phyloP scores from a whole-genome alignment of 768 basidiomycete genomes.

The Mrakia gelida region DNA sequence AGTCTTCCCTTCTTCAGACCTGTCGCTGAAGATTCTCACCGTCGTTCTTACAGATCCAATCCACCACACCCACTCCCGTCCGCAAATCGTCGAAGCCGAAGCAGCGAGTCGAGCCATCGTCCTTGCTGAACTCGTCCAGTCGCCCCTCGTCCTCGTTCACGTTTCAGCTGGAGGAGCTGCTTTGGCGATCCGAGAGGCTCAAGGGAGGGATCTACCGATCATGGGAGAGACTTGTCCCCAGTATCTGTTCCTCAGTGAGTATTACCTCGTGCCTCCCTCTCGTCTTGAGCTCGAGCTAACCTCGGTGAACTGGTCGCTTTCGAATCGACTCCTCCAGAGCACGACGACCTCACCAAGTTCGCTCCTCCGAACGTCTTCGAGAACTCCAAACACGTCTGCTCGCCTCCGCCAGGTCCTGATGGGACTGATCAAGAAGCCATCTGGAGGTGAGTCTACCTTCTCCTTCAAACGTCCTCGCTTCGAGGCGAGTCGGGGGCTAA shows the following conservation, averaged over 20 bases:
- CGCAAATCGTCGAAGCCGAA: slow-evolving; percentile 42
- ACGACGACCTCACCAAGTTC: slow-evolving; percentile 39
- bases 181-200: slow-evolving; percentile 40
- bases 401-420: slow-evolving; percentile 40
- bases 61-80: slow-evolving; percentile 41
- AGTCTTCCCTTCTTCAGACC: too few relatives aligned
- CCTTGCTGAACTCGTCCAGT: slow-evolving; percentile 40
- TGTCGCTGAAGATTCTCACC: too few relatives aligned
- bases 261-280: not conserved
- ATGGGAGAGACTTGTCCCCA: slow-evolving; percentile 45
- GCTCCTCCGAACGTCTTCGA: slow-evolving; percentile 8
- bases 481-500: not conserved
- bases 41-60: not conserved
- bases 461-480: not conserved
- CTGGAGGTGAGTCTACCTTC: slow-evolving; percentile 31
- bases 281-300: not conserved
- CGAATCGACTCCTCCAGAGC: not conserved
- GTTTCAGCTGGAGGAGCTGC: slow-evolving; percentile 41
- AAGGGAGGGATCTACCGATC: slow-evolving; percentile 38
- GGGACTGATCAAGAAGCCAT: slow-evolving; percentile 39
- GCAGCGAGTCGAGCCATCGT: slow-evolving; percentile 43
- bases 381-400: slow-evolving; percentile 43
- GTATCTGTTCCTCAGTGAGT: slow-evolving; percentile 37
- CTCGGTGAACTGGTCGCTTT: too few relatives aligned
- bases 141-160: slow-evolving; percentile 44